phyloP scores from a whole-genome alignment of 805 yeast genomes.

The Cyberlindnera americana region DNA sequence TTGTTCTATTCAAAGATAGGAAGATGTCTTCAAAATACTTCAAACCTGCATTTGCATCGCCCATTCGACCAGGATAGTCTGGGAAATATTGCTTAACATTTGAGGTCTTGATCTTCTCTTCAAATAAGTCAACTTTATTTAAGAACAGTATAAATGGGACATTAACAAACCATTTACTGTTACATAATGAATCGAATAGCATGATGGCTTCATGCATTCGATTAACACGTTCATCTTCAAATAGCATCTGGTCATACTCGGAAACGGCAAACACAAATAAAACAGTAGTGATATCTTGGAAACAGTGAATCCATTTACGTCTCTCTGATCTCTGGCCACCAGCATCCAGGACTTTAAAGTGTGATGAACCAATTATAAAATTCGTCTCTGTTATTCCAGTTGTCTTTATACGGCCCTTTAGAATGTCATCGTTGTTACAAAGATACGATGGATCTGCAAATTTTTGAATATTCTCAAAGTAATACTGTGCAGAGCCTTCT shows the following conservation, averaged over 20 bases:
- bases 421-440: slow-evolving; percentile 78
- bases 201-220: slow-evolving; percentile 88
- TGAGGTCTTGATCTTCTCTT: slow-evolving; percentile 59
- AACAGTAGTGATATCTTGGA: slow-evolving; percentile 85
- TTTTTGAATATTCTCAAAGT: slow-evolving; percentile 67
- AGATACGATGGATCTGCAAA: slow-evolving; percentile 62
- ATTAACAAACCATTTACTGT: slow-evolving; percentile 77
- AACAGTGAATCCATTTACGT: slow-evolving; percentile 92
- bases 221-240: slow-evolving; percentile 86
- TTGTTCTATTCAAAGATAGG: slow-evolving; percentile 54
- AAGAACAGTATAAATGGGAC: slow-evolving; percentile 88
- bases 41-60: slow-evolving; percentile 62
- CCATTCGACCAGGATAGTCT: slow-evolving; percentile 64
- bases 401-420: slow-evolving; percentile 89
- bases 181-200: slow-evolving; percentile 78
- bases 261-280: slow-evolving; percentile 84
- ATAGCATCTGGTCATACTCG: slow-evolving; percentile 88
- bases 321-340: slow-evolving; percentile 95
- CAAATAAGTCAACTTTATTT: slow-evolving; percentile 83
- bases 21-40: slow-evolving; percentile 70
- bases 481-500: slow-evolving; percentile 78
- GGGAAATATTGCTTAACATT: slow-evolving; percentile 77
- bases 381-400: slow-evolving; percentile 91
- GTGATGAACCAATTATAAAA: slow-evolving; percentile 63
- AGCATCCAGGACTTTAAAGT: slow-evolving; percentile 83